Conservation (phyloP, 495 filamentous ascomycete genomes). For the Penicillium dipodomyicola region DNA sequence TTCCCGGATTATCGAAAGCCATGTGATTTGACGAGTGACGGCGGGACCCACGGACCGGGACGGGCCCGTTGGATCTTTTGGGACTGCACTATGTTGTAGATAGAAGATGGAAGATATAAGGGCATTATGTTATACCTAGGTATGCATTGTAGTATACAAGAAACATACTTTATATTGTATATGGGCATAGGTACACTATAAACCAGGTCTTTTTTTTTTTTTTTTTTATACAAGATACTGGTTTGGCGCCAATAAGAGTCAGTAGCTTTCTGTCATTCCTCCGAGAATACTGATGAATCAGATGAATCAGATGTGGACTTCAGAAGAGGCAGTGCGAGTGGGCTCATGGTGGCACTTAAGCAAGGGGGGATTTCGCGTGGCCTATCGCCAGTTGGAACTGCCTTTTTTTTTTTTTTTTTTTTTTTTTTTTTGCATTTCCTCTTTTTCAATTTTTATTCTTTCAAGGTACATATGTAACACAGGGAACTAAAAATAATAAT, state of each 20-base stretch:
- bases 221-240: neutral
- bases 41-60: slow-evolving; percentile 22
- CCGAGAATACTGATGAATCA: slow-evolving; percentile 5
- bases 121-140: too few relatives aligned
- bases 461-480: too few relatives aligned
- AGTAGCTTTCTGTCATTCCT: neutral
- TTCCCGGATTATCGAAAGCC: slow-evolving; percentile 13
- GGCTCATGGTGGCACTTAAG: slow-evolving; percentile 1
- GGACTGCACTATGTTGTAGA: too few relatives aligned
- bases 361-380: slow-evolving; percentile 14
- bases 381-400: neutral
- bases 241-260: neutral
- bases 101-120: too few relatives aligned
- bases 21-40: slow-evolving; percentile 5
- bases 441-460: neutral
- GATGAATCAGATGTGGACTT: slow-evolving; percentile 9
- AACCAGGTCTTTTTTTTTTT: neutral
- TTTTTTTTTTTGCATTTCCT: neutral
- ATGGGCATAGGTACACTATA: neutral
- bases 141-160: too few relatives aligned
- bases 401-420: too few relatives aligned
- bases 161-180: too few relatives aligned
- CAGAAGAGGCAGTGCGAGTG: neutral
- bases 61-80: slow-evolving; percentile 11
- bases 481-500: neutral